These are phyloP conservation scores for Dichomitus squalens DNA, from an alignment of 1,284 basidiomycete genomes.

Conservation along the genomic window DNA sequence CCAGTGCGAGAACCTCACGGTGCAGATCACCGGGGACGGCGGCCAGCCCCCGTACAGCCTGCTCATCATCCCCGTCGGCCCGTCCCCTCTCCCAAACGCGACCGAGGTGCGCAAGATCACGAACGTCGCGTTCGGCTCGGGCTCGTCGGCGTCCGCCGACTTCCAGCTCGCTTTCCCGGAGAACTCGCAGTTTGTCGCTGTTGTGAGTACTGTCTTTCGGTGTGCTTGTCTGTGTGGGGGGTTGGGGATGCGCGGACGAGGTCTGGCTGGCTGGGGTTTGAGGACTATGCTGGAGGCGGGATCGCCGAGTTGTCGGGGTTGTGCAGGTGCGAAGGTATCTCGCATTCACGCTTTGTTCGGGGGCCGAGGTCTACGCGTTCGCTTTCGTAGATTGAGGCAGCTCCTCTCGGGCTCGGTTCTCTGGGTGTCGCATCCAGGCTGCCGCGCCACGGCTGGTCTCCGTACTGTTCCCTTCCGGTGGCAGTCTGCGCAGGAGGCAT, in stretches of 20 bases:
- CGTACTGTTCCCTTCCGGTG: too few species aligned
- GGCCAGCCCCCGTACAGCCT: slow-evolving; percentile 60
- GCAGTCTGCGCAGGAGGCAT: background rate
- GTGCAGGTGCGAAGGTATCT: too few species aligned
- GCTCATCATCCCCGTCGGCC: slow-evolving; percentile 67
- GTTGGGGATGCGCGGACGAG: background rate
- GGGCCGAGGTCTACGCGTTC: too few species aligned
- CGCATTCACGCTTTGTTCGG: too few species aligned
- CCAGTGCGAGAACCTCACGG: slow-evolving; percentile 65
- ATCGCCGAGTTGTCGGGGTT: too few species aligned
- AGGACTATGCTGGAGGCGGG: too few species aligned
- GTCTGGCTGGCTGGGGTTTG: too few species aligned
- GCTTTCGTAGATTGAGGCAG: too few species aligned
- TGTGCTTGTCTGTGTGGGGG: background rate
- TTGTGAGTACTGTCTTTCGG: slow-evolving; percentile 53
- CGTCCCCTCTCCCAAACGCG: slow-evolving; percentile 57
- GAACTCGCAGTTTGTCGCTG: slow-evolving; percentile 71
- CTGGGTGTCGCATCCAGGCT: too few species aligned
- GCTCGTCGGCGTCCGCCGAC: slow-evolving; percentile 41
- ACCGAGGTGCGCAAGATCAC: slow-evolving; percentile 68
- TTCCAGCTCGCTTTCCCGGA: slow-evolving; percentile 69
- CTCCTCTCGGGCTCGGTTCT: too few species aligned
- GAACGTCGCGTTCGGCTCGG: slow-evolving; percentile 49
- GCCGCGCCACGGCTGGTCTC: too few species aligned
- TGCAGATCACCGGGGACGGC: slow-evolving; percentile 53